A percentile compares a stretch with the other conserved stretches of the same genome.
These are phyloP conservation scores for Escallonia herrerae DNA, from an alignment of 129 eudicot genomes.

Conservation along the genomic window DNA sequence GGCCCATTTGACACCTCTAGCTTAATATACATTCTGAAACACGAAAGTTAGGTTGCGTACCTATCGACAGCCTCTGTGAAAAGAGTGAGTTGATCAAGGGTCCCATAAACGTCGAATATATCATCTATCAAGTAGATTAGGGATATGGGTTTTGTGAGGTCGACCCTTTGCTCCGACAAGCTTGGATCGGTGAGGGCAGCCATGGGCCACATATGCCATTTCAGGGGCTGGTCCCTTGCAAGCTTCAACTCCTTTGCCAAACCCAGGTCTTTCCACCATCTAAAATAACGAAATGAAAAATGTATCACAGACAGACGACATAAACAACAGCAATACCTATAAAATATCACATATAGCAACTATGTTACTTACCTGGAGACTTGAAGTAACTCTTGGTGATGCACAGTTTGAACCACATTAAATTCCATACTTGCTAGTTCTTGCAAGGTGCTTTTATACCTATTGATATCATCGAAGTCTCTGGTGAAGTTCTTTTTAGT, in stretches of 20 bases:
- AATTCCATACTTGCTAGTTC: conserved; percentile 39
- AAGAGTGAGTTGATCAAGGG: conserved; percentile 34
- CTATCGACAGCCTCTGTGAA: conserved; percentile 55
- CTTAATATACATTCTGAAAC: too few relatives aligned
- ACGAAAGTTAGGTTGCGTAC: conserved; percentile 1
- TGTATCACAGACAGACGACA: too few relatives aligned
- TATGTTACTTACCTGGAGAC: conserved; percentile 33
- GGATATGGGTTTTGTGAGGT: conserved; percentile 54
- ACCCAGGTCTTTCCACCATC: conserved; percentile 24
- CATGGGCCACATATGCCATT: conserved; percentile 73
- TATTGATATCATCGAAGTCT: conserved; percentile 4
- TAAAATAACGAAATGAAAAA: neutral
- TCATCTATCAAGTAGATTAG: conserved; percentile 55
- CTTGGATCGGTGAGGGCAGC: conserved; percentile 38
- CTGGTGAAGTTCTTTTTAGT: conserved; percentile 15
- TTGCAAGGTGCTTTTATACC: conserved; percentile 11
- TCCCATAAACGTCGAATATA: conserved; percentile 61
- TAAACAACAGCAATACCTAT: neutral
- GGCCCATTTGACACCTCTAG: too few relatives aligned
- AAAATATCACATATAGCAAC: neutral
- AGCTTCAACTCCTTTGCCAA: conserved; percentile 10
- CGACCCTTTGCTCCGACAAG: conserved; percentile 32
- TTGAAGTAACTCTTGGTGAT: conserved; percentile 30
- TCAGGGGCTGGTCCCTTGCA: conserved; percentile 50
- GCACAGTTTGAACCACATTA: conserved; percentile 14